Conservation (phyloP, 2,329 filamentous ascomycete genomes). For the Talaromyces sp. region DNA sequence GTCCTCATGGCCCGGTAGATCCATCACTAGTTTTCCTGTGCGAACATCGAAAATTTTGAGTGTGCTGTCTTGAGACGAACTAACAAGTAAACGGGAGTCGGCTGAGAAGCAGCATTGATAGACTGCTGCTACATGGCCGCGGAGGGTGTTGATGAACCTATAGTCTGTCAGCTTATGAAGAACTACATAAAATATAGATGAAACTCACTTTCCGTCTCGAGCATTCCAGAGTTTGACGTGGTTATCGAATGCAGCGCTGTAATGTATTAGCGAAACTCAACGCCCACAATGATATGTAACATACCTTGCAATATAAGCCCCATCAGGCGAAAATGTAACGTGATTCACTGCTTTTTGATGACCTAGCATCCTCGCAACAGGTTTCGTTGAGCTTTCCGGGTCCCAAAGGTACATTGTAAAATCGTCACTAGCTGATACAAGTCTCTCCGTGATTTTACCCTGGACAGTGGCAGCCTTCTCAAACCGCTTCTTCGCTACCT, state of each 20-base stretch:
- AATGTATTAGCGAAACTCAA: background rate
- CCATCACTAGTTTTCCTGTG: constrained; percentile 75
- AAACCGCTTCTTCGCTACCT: constrained; percentile 77
- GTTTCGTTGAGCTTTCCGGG: constrained; percentile 73
- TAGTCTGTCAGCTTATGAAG: constrained; percentile 10
- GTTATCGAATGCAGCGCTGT: constrained; percentile 85
- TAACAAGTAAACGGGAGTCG: constrained; percentile 85
- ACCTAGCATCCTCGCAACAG: constrained; percentile 81
- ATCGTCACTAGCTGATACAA: constrained; percentile 91
- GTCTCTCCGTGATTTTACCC: constrained; percentile 73
- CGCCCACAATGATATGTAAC: background rate
- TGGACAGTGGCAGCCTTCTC: constrained; percentile 77
- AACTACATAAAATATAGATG: background rate
- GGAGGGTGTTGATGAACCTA: constrained; percentile 80
- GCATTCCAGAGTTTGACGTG: constrained; percentile 91
- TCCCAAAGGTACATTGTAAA: constrained; percentile 98
- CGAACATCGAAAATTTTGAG: constrained; percentile 92
- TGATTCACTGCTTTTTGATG: constrained; percentile 98
- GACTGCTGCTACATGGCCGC: constrained; percentile 86
- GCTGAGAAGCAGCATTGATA: constrained; percentile 92
- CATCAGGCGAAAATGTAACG: constrained; percentile 90
- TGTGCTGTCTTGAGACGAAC: constrained; percentile 86
- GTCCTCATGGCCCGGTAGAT: constrained; percentile 86
- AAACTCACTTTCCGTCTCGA: constrained; percentile 58
- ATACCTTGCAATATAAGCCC: constrained; percentile 68